These are phyloP conservation scores for Zasmidium cellare DNA, from an alignment of 2,329 filamentous ascomycete species.

Conservation along the genomic window DNA sequence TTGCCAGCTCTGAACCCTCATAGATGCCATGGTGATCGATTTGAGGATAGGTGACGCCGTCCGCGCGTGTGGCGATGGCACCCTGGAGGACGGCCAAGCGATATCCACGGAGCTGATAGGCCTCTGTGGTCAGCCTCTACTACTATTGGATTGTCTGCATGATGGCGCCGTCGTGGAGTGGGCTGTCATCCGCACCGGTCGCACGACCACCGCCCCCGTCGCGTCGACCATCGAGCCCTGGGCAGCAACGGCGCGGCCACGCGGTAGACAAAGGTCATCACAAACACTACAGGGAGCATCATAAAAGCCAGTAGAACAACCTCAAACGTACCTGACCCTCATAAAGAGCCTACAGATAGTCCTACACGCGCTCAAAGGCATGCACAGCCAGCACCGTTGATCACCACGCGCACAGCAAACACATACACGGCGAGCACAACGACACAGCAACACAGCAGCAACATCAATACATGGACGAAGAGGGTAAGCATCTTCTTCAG, in stretches of 20 bases:
- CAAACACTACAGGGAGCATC: neutral
- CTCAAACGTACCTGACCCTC: neutral
- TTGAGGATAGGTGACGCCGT: too few species aligned
- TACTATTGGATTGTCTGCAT: too few species aligned
- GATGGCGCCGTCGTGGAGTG: neutral
- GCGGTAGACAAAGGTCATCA: neutral
- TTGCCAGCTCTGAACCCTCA: too few species aligned
- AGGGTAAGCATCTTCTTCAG: neutral
- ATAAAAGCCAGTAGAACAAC: neutral
- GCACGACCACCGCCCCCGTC: neutral
- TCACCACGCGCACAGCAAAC: neutral
- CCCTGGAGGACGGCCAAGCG: too few species aligned
- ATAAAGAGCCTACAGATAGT: neutral
- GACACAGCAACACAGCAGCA: neutral
- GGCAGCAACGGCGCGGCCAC: neutral
- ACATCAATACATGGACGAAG: neutral
- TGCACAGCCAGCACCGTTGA: neutral
- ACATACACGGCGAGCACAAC: neutral
- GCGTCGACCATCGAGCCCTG: neutral
- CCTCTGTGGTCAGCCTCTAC: too few species aligned
- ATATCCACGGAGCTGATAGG: too few species aligned
- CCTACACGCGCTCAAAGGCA: neutral
- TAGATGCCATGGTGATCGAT: too few species aligned
- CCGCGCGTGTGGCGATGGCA: too few species aligned
- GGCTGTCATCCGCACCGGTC: neutral